Evolutionary conservation across 2,329 filamentous ascomycete genomes (phyloP), one percentile per base, ranked within the genome.

Genomic region (Diaporthe velutina): DNA sequence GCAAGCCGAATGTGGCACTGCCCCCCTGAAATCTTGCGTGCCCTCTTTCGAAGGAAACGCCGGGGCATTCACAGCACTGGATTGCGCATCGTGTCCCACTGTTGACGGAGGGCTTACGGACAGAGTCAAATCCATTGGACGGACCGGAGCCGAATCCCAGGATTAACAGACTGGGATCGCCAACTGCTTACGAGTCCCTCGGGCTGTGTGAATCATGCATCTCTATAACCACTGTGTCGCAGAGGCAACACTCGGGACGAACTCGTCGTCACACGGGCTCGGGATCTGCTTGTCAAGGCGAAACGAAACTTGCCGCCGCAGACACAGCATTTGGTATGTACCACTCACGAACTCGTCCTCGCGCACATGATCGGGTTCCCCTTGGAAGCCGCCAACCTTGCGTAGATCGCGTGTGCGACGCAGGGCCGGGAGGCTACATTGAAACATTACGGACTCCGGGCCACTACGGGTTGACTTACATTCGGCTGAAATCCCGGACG

Each of bases 11-110:
- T 19, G 22, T 17, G 64, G 48, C 48, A 68, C 48, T 38, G 64
- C 33, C 45, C 64, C 45, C 45, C 61, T 67, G 61, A 67, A 67
- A 67, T 68, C 64, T 54, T 38, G 5, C 64, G 19, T 12, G 48
- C 22, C n/a, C 40, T 64, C 30, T 40, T 8, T 50, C 45, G 22
- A 50, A 67, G 28, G 61, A n/a, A 40, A 28, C 33, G 30, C 45
- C 42, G n/a, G 48, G 33, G 45, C 35, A 8, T 8, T 28, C 33
- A 10, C 48, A 25, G 25, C 2, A n/a, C 45, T 54, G 33, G 64
- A 68, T 54, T 68, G 64, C 64, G 64, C 33, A 38, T 54, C 33
- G 64, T 28, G 33, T 68, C 33, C 64, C 64, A 68, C 45, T 68
- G 15, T 54, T 38, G n/a, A 54, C n/a, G 35, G 15, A 38, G 9